phyloP scores from a whole-genome alignment of 495 filamentous ascomycete genomes.

The Astrothelium macrocarpum region DNA sequence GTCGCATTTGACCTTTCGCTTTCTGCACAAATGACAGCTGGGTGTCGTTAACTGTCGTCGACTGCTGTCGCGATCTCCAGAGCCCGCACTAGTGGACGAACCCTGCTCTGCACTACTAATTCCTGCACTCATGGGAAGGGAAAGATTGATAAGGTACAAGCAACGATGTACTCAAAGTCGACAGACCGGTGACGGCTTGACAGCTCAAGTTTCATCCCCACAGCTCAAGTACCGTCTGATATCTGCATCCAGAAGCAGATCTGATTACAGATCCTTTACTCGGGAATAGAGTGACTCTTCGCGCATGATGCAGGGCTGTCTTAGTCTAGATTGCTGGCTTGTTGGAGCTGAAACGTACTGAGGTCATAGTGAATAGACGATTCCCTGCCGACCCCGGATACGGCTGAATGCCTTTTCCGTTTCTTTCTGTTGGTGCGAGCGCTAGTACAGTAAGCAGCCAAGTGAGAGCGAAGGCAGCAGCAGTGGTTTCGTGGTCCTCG shows the following conservation, averaged over 20 bases:
- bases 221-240: no score
- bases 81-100: not conserved
- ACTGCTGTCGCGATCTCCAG: not conserved
- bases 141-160: no score
- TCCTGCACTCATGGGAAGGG: not conserved
- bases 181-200: no score
- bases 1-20: slow-evolving; percentile 1
- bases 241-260: no score
- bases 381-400: not conserved
- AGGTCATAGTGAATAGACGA: slow-evolving; percentile 3
- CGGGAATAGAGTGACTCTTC: not conserved
- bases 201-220: no score
- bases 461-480: not conserved
- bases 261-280: not conserved
- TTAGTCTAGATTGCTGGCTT: not conserved
- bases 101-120: not conserved
- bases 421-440: no score
- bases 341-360: not conserved
- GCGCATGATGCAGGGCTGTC: not conserved
- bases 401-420: not conserved
- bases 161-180: no score
- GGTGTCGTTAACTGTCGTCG: not conserved
- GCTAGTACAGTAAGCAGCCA: no score
- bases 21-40: not conserved
- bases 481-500: not conserved